A percentile compares a stretch with the other conserved stretches of the same genome.
Conservation (phyloP, 2,329 filamentous ascomycete genomes). For the Ophiosphaerella korrae region DNA sequence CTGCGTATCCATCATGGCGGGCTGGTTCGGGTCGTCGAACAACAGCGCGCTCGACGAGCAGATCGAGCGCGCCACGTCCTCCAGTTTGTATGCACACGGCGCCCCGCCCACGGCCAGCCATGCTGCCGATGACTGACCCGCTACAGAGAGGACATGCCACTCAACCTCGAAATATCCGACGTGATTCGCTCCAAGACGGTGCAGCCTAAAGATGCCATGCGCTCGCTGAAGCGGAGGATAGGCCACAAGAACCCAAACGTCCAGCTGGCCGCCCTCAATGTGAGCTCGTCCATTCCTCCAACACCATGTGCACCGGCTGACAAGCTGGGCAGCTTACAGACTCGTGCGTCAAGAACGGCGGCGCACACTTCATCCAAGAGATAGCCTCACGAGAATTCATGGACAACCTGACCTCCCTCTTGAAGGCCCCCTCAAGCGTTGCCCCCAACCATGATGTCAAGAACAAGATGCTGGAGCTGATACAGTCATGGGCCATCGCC, state of each 20-base stretch:
- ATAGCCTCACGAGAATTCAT: slow-evolving; percentile 98
- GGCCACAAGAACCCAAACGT: slow-evolving; percentile 98
- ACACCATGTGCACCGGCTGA: slow-evolving; percentile 13
- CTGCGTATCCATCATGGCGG: slow-evolving; percentile 69
- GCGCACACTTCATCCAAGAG: slow-evolving; percentile 90
- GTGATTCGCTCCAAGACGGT: slow-evolving; percentile 97
- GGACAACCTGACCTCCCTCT: slow-evolving; percentile 90
- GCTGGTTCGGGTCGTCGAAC: slow-evolving; percentile 86
- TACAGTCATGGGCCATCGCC: slow-evolving; percentile 91
- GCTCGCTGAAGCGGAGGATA: slow-evolving; percentile 89
- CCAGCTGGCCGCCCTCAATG: slow-evolving; percentile 91
- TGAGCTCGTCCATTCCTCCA: slow-evolving; percentile 48
- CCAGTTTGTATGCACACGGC: slow-evolving; percentile 71
- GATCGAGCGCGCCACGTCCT: slow-evolving; percentile 92
- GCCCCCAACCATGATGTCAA: slow-evolving; percentile 85
- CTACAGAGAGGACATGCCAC: slow-evolving; percentile 86
- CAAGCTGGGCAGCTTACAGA: slow-evolving; percentile 73
- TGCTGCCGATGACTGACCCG: slow-evolving; percentile 12
- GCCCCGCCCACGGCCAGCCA: not conserved
- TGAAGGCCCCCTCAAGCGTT: slow-evolving; percentile 76
- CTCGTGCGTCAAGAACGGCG: slow-evolving; percentile 98
- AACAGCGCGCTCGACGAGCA: slow-evolving; percentile 94
- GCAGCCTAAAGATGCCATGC: slow-evolving; percentile 97
- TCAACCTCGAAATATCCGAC: slow-evolving; percentile 98
- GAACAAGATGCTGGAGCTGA: slow-evolving; percentile 86